Conservation (phyloP, 192 early-diverging fungal genomes). For the Backusella tuberculispora region DNA sequence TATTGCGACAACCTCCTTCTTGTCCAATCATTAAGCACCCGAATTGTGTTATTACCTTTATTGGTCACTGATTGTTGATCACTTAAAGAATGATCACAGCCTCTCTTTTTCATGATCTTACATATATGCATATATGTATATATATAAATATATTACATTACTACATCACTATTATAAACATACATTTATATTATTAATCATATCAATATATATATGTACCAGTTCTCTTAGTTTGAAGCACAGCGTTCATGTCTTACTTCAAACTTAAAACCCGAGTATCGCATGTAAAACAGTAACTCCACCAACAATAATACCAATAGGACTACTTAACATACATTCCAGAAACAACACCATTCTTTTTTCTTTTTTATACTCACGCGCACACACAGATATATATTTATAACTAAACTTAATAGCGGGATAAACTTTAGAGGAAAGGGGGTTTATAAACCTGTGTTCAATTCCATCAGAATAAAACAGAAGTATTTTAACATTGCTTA, state of each 20-base stretch:
- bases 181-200: no score
- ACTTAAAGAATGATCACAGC: background rate
- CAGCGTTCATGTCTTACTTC: background rate
- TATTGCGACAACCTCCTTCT: background rate
- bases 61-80: slow-evolving; percentile 1
- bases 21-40: background rate
- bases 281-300: background rate
- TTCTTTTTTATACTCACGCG: no score
- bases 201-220: background rate
- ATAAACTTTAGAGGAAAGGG: no score
- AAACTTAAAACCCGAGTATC: background rate
- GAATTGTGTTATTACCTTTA: background rate
- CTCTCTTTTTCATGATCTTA: background rate
- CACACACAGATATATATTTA: no score
- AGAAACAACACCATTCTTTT: no score
- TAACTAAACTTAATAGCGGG: no score
- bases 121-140: background rate
- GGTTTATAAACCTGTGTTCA: no score
- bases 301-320: no score
- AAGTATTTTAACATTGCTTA: no score
- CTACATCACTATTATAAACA: no score
- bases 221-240: background rate
- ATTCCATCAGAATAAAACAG: no score
- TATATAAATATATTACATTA: background rate
- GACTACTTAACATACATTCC: no score